A percentile compares a stretch with the other conserved stretches of the same genome.
Evolutionary conservation across 176 grass and related monocot species (phyloP).

Genomic region (Bonia amplexicaulis): DNA sequence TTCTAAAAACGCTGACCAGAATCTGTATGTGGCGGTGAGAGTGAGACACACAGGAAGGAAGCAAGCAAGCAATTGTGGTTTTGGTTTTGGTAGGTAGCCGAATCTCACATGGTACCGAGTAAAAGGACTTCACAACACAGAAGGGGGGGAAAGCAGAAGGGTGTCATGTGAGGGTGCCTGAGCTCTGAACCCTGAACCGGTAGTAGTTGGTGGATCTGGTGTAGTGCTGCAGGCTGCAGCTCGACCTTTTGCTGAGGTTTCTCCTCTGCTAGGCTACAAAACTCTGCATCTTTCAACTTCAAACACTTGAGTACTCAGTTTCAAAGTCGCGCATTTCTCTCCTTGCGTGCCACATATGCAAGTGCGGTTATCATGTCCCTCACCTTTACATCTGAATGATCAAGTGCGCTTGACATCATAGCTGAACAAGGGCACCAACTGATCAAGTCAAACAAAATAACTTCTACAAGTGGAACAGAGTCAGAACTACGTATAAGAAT

Average conservation of each 20-base stretch:
- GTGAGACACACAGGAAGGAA: not conserved
- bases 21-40: not conserved
- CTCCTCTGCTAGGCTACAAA: no score
- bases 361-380: not conserved
- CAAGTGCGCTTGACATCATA: not conserved
- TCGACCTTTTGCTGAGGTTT: not conserved
- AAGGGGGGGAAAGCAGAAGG: not conserved
- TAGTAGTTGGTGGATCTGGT: not conserved
- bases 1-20: not conserved
- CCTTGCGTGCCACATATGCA: not conserved
- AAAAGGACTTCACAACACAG: slow-evolving; percentile 27
- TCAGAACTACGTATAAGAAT: not conserved
- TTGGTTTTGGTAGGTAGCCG: slow-evolving; percentile 20
- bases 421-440: not conserved
- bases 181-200: not conserved
- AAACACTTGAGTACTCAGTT: not conserved
- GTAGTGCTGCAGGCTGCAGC: not conserved
- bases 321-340: not conserved
- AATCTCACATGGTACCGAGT: slow-evolving; percentile 18
- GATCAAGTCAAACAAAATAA: not conserved
- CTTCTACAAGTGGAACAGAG: not conserved
- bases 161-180: slow-evolving; percentile 1
- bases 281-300: not conserved
- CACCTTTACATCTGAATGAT: not conserved
- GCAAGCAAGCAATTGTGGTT: not conserved